Evolutionary conservation across 257 asterid species (phyloP), one percentile per base, ranked within the genome.

Genomic region (Solanum habrochaites): DNA sequence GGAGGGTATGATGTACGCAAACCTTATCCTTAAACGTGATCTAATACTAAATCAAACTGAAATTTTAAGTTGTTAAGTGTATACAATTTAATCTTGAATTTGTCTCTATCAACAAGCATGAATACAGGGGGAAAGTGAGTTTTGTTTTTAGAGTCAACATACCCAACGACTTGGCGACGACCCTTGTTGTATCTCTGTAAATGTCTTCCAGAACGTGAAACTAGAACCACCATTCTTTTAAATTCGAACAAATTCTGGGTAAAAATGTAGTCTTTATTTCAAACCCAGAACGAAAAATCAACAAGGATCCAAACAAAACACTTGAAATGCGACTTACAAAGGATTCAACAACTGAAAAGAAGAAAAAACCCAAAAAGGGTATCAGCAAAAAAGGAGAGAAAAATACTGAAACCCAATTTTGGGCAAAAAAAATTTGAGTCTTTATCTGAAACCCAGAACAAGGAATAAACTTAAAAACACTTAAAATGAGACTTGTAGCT

Each of bases 101-200:
- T 37, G 4, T 82, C 1, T 47, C 71, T 0, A 31, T 82, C 47
- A 21, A 52, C 35, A 8, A 82, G 1, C 58, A 52, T 11, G 69
- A 39, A 82, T 2, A 29, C 12, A 49, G 5, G 27, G 8, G 25
- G 14, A 0, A 62, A n/a, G 70, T 27, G 29, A 56, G 25, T 58
- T 58, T 35, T 20, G 2, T 60, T 64, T 64, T n/a, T n/a, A 9
- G 71, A 64, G 35, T n/a, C 35, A n/a, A 11, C 78, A 21, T 9
- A 95, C 98, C 98, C 98, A 74, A 95, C 98, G 82, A 95, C 98
- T 91, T 93, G 98, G 83, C 98, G 98, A 86, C 93, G 95, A 49
- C 98, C 98, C 21, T 86, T 90, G 88, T 92, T 88, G 86, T 95
- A 95, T 16, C 98, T 93, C 89, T 95, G 98, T 93, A 94, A 70